These are phyloP conservation scores for Phytophthora cajani DNA, from an alignment of 352 stramenopile species.

Conservation along the genomic window DNA sequence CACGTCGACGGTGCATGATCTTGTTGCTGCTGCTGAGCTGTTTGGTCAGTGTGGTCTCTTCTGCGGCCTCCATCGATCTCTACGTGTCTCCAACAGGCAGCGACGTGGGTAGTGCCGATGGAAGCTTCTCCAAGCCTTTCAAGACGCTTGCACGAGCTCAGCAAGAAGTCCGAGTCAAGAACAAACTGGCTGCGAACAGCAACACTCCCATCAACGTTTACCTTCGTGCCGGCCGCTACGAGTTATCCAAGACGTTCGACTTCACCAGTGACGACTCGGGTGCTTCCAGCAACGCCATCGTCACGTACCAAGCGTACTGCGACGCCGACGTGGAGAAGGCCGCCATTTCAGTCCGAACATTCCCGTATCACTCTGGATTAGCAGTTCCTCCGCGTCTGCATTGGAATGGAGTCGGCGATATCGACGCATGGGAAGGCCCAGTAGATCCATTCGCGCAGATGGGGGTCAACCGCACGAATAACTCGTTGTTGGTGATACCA, in stretches of 20 bases:
- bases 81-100: conserved; percentile 60
- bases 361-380: conserved; percentile 53
- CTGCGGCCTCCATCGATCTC: conserved; percentile 41
- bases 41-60: conserved; percentile 5
- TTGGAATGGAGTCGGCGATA: conserved; percentile 74
- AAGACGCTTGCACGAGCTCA: conserved; percentile 58
- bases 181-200: conserved; percentile 29
- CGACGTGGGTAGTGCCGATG: conserved; percentile 48
- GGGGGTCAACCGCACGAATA: conserved; percentile 52
- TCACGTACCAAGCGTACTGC: conserved; percentile 82
- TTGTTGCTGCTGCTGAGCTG: conserved; percentile 1
- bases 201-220: conserved; percentile 60
- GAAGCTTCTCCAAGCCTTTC: conserved; percentile 59
- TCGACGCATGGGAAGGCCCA: conserved; percentile 50
- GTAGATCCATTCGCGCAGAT: conserved; percentile 70
- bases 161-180: conserved; percentile 39
- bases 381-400: conserved; percentile 48
- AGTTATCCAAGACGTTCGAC: conserved; percentile 59
- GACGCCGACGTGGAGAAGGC: conserved; percentile 42
- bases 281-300: conserved; percentile 21
- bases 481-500: conserved; percentile 43
- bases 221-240: conserved; percentile 62
- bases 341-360: conserved; percentile 44
- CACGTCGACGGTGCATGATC: background rate
- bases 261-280: conserved; percentile 57